Percentiles rank a stretch among this genome's conserved stretches.
These are phyloP conservation scores for Cordia subcordata DNA, from an alignment of 257 asterid genomes.

Conservation along the genomic window DNA sequence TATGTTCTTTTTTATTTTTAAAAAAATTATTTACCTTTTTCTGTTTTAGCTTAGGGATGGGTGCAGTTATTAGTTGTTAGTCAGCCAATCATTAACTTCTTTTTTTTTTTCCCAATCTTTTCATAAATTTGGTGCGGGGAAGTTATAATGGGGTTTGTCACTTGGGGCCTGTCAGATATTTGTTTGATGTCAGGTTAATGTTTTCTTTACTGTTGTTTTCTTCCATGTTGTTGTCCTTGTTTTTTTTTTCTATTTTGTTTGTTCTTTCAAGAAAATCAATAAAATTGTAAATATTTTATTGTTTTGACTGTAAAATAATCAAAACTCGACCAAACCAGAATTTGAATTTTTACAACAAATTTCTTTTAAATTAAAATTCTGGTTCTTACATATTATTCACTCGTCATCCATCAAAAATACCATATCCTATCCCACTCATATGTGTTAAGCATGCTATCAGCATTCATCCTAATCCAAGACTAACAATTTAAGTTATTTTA, in stretches of 20 bases:
- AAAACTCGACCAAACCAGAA: too few species aligned
- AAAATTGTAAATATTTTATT: background rate
- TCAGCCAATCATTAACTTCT: constrained; percentile 4
- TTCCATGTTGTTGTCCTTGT: background rate
- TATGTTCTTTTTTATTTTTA: constrained; percentile 6
- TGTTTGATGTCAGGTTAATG: background rate
- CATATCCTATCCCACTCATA: too few species aligned
- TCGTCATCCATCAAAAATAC: too few species aligned
- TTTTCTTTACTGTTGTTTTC: background rate
- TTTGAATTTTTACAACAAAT: too few species aligned
- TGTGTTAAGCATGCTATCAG: too few species aligned
- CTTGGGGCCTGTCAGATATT: background rate
- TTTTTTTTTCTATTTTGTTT: background rate
- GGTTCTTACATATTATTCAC: too few species aligned
- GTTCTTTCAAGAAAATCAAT: background rate
- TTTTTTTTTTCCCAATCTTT: background rate
- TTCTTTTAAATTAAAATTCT: too few species aligned
- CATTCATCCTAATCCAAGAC: too few species aligned
- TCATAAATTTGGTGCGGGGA: background rate
- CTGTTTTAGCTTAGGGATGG: constrained; percentile 1
- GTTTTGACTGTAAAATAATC: background rate
- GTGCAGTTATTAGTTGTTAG: constrained; percentile 3
- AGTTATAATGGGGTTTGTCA: background rate
- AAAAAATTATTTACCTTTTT: background rate
- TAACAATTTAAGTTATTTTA: too few species aligned